Percentiles rank a stretch among this genome's conserved stretches.
These are phyloP conservation scores for Tetrahymena malaccensis DNA, from an alignment of 73 alveolate genomes.

Conservation along the genomic window DNA sequence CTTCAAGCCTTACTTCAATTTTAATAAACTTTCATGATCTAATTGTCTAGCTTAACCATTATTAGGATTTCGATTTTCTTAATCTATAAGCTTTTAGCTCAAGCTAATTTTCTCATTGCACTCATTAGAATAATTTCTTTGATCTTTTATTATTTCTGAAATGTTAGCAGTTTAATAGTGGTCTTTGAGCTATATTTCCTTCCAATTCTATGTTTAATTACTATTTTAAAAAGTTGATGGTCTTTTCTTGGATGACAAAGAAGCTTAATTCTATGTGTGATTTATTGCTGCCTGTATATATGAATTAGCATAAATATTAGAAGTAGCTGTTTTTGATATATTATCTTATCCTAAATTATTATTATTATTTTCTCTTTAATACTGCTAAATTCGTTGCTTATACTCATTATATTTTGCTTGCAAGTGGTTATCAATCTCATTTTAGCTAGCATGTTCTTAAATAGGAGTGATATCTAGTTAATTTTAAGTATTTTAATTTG, in stretches of 20 bases:
- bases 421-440: not conserved
- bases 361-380: not conserved
- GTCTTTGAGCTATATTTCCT: not conserved
- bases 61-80: not conserved
- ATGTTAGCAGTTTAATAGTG: not conserved
- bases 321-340: not conserved
- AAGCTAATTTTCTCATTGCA: not conserved
- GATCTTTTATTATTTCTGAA: not conserved
- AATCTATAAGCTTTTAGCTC: not conserved
- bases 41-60: not conserved
- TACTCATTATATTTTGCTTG: not conserved
- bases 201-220: not conserved
- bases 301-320: not conserved
- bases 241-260: not conserved
- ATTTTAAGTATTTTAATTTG: not conserved
- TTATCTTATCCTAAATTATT: not conserved
- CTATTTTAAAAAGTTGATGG: not conserved
- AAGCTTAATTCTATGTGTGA: not conserved
- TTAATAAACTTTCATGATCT: not conserved
- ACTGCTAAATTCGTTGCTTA: not conserved
- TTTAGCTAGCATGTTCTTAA: not conserved
- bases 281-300: not conserved
- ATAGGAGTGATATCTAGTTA: not conserved
- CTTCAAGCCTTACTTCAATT: not conserved
- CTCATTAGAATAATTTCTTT: not conserved